Conservation (phyloP, 495 filamentous ascomycete species). For the Rhizodiscina lignyota region DNA sequence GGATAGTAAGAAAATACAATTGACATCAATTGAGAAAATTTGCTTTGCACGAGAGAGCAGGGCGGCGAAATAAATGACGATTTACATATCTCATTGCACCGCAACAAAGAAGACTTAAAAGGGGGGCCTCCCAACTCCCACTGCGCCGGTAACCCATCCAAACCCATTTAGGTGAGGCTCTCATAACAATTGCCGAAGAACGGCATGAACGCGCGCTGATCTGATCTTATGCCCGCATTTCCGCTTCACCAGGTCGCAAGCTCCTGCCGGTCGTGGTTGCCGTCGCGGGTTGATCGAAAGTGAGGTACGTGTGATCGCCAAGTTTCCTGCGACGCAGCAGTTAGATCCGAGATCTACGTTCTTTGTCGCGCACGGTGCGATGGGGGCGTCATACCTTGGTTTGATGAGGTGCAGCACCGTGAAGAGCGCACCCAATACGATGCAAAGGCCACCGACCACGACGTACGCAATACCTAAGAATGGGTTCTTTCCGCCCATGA, state of each 20-base stretch:
- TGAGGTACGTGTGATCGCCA: conserved; percentile 91
- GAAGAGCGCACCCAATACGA: conserved; percentile 75
- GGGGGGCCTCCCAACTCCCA: too few species aligned
- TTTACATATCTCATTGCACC: too few species aligned
- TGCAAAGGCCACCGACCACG: conserved; percentile 83
- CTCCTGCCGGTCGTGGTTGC: conserved; percentile 36
- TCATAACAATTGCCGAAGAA: too few species aligned
- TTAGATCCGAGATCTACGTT: conserved; percentile 5
- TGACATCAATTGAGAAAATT: too few species aligned
- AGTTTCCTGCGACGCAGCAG: conserved; percentile 50
- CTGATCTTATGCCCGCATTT: too few species aligned
- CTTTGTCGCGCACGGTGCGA: conserved; percentile 5
- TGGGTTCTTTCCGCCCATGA: conserved; percentile 88
- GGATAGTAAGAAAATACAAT: too few species aligned
- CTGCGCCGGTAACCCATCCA: too few species aligned
- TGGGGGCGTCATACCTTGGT: conserved; percentile 42
- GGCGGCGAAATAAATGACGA: too few species aligned
- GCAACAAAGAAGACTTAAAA: too few species aligned
- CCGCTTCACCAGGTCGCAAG: conserved; percentile 16
- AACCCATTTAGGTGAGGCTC: too few species aligned
- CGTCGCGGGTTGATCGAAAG: conserved; percentile 64
- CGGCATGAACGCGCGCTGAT: too few species aligned
- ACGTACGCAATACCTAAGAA: conserved; percentile 95
- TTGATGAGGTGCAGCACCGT: conserved; percentile 79
- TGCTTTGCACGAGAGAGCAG: too few species aligned